Evolutionary conservation across 2,329 filamentous ascomycete genomes (phyloP), one percentile per base, ranked within the genome.

Genomic region (Xylaria hypoxylon): DNA sequence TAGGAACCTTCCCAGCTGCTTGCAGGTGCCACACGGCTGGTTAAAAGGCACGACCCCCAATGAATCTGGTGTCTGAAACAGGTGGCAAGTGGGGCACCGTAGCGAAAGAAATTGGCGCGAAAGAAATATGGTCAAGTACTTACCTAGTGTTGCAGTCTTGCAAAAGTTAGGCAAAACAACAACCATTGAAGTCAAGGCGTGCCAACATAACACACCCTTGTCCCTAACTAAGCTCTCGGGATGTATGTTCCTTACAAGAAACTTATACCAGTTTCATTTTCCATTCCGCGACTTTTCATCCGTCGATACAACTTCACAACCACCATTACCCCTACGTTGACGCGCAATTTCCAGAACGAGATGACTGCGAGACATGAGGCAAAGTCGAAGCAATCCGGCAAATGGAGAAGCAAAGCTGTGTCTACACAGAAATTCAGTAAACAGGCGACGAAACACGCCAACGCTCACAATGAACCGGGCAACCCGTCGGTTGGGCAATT

Each of bases 371-470:
- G 42, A 45, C 56, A 45, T 22, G n/a, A 28, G 44, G 24, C 42
- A 33, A 65, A 52, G 57, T 51, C 57, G 50, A 65, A 51, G 51
- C 62, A 42, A 45, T 51, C 62, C 10, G 33, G 33, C 62, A 65
- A 52, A 65, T 65, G 57, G 57, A 65, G 62, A 61, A 28, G 35
- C 57, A 60, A 31, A 50, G 62, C 44, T 40, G 15, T 2, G 11
- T 33, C 62, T 50, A 35, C 62, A 22, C 50, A 45, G 50, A 57
- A 60, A 52, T 24, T 22, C 57, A 31, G 42, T 5, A 60, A 28
- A 24, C 44, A 50, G 56, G 48, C 56, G 26, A 19, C 42, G 33
- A 56, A 17, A 38, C 33, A 65, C 57, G 22, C 50, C 5, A 15
- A 19, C 50, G n/a, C 40, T 38, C 57, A 57, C 44, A 57, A 56